Evolutionary conservation across 768 basidiomycete species (phyloP), one percentile per base, ranked within the genome.

Genomic region (Lanmaoa pseudosensibilis): DNA sequence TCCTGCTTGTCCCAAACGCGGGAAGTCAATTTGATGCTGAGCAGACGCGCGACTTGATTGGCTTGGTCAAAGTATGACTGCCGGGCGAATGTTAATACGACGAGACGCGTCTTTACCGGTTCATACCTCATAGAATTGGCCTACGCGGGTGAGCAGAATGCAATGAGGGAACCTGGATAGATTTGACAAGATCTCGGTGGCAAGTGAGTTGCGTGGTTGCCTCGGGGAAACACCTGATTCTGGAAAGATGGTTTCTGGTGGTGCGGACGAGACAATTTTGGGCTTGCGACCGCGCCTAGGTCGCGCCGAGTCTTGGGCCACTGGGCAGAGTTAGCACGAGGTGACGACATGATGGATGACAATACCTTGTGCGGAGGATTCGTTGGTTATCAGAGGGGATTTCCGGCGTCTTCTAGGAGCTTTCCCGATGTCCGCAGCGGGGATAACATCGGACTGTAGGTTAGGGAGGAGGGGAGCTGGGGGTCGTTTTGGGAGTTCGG

Each of bases 1-100:
- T 81, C 80, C 16, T 80, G 75, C 18, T 82, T 84, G 58, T 82
- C 82, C 90, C 89, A 92, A 64, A 82, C 82, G 56, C 87, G 82
- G 56, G 83, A 82, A 3, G 92, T 87, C 23, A 94, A 76, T 64
- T 93, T 95, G 73, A 96, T 94, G 62, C 83, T 84, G 12, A 97
- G 80, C 16, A 94, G 74, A 32, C 77, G 78, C 5, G 93, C 79
- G 7, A 98, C 85, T 56, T 90, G 85, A 15, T 76, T 73, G 9
- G 94, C 94, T 79, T 95, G 95, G 39, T 91, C 88, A 63, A 96
- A 98, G 70, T 97, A 97, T 0, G 95, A 95, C 94, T 98, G 38
- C 52, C 13, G 0, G 30, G 19, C 30, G 45, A 50, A 57, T 49
- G 65, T 61, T 34, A 49, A 34, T 38, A 56, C 8, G 52, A 48